phyloP scores from a whole-genome alignment of 768 basidiomycete species.

The Xanthoconium stramineum region DNA sequence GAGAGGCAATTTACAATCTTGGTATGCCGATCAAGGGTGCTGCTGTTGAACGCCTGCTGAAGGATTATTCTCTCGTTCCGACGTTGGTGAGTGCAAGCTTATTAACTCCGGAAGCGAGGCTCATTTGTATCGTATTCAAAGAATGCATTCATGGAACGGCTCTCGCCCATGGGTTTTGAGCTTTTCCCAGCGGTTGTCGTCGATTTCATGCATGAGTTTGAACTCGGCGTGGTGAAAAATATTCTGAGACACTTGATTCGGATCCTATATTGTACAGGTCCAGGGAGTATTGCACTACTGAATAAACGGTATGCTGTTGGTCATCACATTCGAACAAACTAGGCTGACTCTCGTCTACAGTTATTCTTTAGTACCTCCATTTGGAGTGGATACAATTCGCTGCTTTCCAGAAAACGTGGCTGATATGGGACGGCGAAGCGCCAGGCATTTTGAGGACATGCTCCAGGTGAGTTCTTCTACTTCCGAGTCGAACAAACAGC shows the following conservation, averaged over 20 bases:
- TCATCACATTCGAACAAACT: no score
- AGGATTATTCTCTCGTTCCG: neutral
- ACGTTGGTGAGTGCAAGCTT: neutral
- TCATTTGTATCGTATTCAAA: neutral
- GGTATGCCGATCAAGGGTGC: neutral
- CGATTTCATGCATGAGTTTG: neutral
- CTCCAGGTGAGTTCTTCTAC: slow-evolving; percentile 3
- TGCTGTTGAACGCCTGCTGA: neutral
- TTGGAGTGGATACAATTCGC: slow-evolving; percentile 23
- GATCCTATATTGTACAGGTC: neutral
- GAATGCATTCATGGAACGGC: neutral
- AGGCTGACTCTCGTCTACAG: neutral
- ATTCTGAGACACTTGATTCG: neutral
- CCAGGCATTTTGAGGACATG: slow-evolving; percentile 9
- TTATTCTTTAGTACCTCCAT: neutral
- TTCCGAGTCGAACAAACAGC: neutral
- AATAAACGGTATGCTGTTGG: neutral
- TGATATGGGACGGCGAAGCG: slow-evolving; percentile 33
- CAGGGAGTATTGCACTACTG: neutral
- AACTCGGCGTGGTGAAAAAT: neutral
- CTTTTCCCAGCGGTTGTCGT: neutral
- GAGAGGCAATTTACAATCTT: neutral
- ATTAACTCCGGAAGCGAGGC: no score
- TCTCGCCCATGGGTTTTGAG: neutral
- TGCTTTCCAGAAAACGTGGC: slow-evolving; percentile 34